Base-by-base conservation (phyloP, 116 monocot species). In the Iris pallida region DNA sequence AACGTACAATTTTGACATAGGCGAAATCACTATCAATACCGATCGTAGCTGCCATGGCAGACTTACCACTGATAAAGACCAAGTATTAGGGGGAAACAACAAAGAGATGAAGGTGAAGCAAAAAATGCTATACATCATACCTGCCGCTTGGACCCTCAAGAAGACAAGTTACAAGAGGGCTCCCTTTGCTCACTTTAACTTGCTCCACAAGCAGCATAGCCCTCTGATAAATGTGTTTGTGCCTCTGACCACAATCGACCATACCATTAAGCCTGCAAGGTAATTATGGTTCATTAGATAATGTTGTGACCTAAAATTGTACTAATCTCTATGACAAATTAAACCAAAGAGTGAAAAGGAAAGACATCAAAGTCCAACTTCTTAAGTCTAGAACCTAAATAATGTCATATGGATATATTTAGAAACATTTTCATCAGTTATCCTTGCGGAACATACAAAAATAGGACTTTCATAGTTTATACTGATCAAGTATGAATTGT, bases 1-100 rank as follows among this genome's bases (percentile, higher is more conserved):
- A 67, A 79, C 88, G 88, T 90, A 98, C 93, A 65, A 98, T 98
- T 74, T 98, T 98, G 46, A 90, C 98, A 61, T 84, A 98, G 14
- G 98, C 81, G 64, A 98, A 98, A 55, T 98, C 90, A 77, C 98
- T 98, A 53, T 98, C 80, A 66, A 98, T 88, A 62, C 88, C 93
- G 72, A 93, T 70, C 55, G 90, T 82, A 65, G 88, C 88, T 69
- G 98, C 90, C 84, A 90, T 79, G 7, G 98, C 87, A 57, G 93
- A 79, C 74, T 98, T 98, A 54, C 98, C 98, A 90, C 98, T 98
- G 76, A 15, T n/a, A 72, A 69, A 48, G 42, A 54, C 1, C 7
- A 17, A 13, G 8, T 42, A 46, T 17, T 71, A 43, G 17, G 47
- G 14, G 58, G 47, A 58, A 13, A 49, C 30, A 83, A 47, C 52